phyloP scores from a whole-genome alignment of 2,329 filamentous ascomycete genomes.

The Colletotrichum sp. region DNA sequence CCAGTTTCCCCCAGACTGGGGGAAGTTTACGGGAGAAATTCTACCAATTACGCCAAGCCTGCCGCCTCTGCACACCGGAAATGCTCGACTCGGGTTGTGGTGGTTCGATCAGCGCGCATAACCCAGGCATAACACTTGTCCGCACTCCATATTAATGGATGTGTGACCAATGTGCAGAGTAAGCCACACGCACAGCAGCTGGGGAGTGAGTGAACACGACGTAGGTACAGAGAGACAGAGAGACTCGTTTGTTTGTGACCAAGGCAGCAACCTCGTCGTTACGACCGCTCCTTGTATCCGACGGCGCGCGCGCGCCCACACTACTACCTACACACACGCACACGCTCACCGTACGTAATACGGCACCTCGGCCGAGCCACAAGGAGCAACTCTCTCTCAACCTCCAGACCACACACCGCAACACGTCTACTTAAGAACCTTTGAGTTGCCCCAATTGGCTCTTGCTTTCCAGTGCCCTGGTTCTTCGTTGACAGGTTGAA shows the following conservation, averaged over 20 bases:
- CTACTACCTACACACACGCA: neutral
- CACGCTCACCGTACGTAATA: neutral
- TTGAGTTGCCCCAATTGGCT: neutral
- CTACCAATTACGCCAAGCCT: neutral
- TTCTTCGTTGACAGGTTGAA: neutral
- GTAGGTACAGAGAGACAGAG: neutral
- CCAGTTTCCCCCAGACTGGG: conserved; percentile 15
- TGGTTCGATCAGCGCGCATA: conserved; percentile 3
- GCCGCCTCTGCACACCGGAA: neutral
- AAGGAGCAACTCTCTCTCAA: neutral
- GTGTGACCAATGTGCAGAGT: neutral
- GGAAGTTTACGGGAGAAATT: neutral
- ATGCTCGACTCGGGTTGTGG: neutral
- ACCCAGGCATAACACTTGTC: neutral
- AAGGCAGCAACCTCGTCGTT: neutral
- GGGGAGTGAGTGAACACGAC: neutral
- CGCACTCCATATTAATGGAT: neutral
- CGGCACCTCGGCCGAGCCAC: neutral
- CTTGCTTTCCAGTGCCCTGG: neutral
- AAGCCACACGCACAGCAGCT: neutral
- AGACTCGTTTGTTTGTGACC: neutral
- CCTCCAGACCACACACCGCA: neutral
- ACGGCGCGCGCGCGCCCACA: neutral
- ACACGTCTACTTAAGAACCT: neutral
- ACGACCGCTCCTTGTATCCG: neutral